Conservation (phyloP, 179 eudicot genomes). For the Beta corolliflora region DNA sequence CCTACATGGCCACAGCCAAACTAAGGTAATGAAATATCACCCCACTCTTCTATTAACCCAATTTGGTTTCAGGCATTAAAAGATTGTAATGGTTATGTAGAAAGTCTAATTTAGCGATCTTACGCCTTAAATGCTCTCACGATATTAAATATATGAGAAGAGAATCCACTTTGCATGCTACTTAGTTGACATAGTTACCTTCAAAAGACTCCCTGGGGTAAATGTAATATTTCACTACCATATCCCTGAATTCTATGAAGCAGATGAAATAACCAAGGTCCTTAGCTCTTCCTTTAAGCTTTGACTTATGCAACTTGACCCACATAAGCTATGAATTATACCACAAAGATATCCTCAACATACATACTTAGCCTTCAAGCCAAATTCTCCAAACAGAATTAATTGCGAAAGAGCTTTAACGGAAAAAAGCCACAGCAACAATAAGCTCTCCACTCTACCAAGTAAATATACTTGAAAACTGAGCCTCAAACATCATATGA, state of each 20-base stretch:
- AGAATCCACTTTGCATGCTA: neutral
- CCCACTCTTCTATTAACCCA: too few species aligned
- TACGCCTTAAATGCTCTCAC: too few species aligned
- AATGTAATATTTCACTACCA: neutral
- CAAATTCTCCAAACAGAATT: neutral
- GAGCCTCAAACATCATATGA: neutral
- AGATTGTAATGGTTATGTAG: too few species aligned
- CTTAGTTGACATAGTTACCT: neutral
- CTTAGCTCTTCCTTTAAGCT: neutral
- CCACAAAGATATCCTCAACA: neutral
- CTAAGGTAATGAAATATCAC: too few species aligned
- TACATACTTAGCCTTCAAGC: constrained; percentile 8
- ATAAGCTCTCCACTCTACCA: neutral
- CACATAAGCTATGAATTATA: neutral
- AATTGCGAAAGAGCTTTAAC: neutral
- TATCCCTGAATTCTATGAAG: neutral
- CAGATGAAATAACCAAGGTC: neutral
- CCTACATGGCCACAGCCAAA: too few species aligned
- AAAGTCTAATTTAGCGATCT: too few species aligned
- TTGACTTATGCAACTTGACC: neutral
- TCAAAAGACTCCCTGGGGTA: neutral
- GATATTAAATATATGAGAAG: too few species aligned
- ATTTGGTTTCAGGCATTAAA: too few species aligned
- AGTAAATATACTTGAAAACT: neutral
- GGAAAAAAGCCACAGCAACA: neutral